A percentile compares a stretch with the other conserved stretches of the same genome.
Evolutionary conservation across 257 asterid genomes (phyloP).

Genomic region (Echites panduratus): DNA sequence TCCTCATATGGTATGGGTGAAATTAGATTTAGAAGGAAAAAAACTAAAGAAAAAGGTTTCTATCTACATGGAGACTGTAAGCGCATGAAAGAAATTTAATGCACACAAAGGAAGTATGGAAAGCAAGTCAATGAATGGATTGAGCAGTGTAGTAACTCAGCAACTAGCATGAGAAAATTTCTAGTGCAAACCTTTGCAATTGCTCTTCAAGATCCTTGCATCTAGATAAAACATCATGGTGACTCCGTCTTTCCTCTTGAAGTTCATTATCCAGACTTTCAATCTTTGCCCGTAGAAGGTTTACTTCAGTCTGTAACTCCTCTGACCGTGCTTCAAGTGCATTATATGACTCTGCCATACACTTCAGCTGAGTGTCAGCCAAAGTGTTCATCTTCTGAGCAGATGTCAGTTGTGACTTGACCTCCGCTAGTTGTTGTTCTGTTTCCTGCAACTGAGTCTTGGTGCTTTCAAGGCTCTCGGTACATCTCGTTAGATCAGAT

Average conservation of each 20-base stretch:
- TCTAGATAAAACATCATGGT: slow-evolving; percentile 46
- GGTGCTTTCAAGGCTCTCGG: slow-evolving; percentile 53
- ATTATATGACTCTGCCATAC: slow-evolving; percentile 95
- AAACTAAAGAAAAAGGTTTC: neutral
- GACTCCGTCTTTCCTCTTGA: slow-evolving; percentile 58
- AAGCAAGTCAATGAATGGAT: neutral
- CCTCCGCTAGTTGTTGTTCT: slow-evolving; percentile 70
- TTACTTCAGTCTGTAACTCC: slow-evolving; percentile 61
- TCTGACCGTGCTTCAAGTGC: slow-evolving; percentile 74
- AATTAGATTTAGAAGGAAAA: neutral
- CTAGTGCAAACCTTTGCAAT: slow-evolving; percentile 50
- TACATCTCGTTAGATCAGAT: slow-evolving; percentile 51
- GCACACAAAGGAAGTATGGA: neutral
- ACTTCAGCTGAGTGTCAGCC: slow-evolving; percentile 93
- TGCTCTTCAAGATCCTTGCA: slow-evolving; percentile 73
- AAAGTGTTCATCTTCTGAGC: slow-evolving; percentile 74
- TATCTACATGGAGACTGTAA: neutral
- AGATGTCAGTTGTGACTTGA: slow-evolving; percentile 65
- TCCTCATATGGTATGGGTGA: neutral
- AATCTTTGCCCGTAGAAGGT: slow-evolving; percentile 52
- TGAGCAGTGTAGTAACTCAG: neutral
- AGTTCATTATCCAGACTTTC: slow-evolving; percentile 57
- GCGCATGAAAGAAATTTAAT: neutral
- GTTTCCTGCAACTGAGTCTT: slow-evolving; percentile 62
- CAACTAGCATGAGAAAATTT: neutral